Evolutionary conservation across 768 basidiomycete genomes (phyloP).

Genomic region (Ramaria sp.): DNA sequence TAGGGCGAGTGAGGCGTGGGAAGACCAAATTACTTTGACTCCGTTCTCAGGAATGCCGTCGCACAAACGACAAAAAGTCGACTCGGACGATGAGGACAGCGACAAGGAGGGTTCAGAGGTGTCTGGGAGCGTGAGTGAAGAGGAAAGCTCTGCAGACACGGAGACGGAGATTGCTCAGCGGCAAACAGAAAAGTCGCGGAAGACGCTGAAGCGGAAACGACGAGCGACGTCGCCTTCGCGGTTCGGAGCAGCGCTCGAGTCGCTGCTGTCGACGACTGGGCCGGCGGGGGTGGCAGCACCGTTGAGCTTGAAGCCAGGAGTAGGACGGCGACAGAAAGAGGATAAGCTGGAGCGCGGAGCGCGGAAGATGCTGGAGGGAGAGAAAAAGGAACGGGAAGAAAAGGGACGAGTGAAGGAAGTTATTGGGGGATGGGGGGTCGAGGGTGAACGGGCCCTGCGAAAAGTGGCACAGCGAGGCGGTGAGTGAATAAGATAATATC

Average conservation of each 20-base stretch:
- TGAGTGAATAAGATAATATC: slow-evolving; percentile 2
- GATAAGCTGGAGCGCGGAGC: slow-evolving; percentile 66
- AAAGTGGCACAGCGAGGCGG: slow-evolving; percentile 19
- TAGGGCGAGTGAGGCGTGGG: neutral
- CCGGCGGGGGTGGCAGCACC: slow-evolving; percentile 48
- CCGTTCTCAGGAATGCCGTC: neutral
- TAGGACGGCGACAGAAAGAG: slow-evolving; percentile 56
- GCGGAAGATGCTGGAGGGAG: slow-evolving; percentile 32
- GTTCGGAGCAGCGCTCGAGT: slow-evolving; percentile 67
- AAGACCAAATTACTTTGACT: neutral
- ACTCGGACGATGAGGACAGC: slow-evolving; percentile 1
- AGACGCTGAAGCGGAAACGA: slow-evolving; percentile 75
- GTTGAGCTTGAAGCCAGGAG: slow-evolving; percentile 69
- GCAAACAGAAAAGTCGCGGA: slow-evolving; percentile 55
- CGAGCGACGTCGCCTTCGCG: slow-evolving; percentile 63
- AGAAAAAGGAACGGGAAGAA: slow-evolving; percentile 18
- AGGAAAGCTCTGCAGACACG: slow-evolving; percentile 28
- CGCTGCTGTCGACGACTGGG: slow-evolving; percentile 57
- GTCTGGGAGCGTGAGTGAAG: no score
- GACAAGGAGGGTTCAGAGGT: slow-evolving; percentile 14
- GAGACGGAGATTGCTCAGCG: slow-evolving; percentile 53
- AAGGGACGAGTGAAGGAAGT: slow-evolving; percentile 15
- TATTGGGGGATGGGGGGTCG: slow-evolving; percentile 20
- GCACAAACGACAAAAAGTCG: slow-evolving; percentile 16
- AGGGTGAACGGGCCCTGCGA: slow-evolving; percentile 17